Evolutionary conservation across 768 basidiomycete species (phyloP).

Genomic region (Mycena metata): DNA sequence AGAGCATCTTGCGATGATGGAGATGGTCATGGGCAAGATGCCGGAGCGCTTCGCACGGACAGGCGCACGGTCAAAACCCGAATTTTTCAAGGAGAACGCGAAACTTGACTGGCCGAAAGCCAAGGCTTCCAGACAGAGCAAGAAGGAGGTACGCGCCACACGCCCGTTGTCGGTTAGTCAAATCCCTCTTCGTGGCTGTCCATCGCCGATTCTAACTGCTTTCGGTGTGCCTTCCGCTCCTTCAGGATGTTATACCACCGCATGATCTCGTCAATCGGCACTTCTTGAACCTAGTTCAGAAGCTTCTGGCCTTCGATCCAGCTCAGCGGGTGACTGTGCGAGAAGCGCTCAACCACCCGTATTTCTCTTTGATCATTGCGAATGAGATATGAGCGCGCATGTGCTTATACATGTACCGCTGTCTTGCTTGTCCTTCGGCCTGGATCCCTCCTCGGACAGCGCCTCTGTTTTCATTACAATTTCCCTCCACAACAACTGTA

Average conservation of each 20-base stretch:
- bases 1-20: conserved; percentile 99
- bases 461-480: conserved; percentile 43
- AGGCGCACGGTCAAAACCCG: conserved; percentile 85
- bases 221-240: conserved; percentile 29
- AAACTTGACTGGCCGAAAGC: conserved; percentile 95
- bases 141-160: conserved; percentile 93
- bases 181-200: conserved; percentile 14
- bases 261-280: conserved; percentile 79
- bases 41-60: conserved; percentile 85
- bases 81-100: conserved; percentile 90
- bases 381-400: conserved; percentile 68
- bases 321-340: conserved; percentile 88
- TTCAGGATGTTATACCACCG: conserved; percentile 87
- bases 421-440: conserved; percentile 41
- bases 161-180: conserved; percentile 77
- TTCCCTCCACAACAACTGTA: conserved; percentile 40
- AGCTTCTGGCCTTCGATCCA: conserved; percentile 92
- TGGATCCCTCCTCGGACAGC: conserved; percentile 43
- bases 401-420: conserved; percentile 42
- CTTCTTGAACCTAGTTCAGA: conserved; percentile 90
- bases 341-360: conserved; percentile 90
- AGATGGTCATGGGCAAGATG: conserved; percentile 99
- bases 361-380: conserved; percentile 79
- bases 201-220: conserved; percentile 27
- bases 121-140: conserved; percentile 89